Evolutionary conservation across 2,329 filamentous ascomycete species (phyloP).

Genomic region (Fusarium sp.): DNA sequence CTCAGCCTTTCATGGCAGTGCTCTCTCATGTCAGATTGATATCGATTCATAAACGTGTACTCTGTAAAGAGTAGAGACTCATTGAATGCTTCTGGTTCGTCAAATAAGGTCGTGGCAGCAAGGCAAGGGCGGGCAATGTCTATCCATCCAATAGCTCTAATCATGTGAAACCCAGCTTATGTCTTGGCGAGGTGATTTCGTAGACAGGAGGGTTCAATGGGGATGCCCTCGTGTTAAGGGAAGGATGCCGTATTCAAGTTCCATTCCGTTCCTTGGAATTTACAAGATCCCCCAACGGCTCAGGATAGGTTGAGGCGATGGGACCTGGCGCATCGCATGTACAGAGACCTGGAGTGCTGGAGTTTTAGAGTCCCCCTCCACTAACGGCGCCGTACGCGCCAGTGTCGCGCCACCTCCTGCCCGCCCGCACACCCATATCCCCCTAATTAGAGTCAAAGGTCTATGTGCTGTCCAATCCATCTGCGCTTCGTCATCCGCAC

Average conservation of each 20-base stretch:
- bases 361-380: constrained; percentile 7
- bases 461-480: constrained; percentile 14
- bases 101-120: neutral
- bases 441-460: constrained; percentile 32
- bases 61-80: neutral
- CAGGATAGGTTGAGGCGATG: neutral
- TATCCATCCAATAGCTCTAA: neutral
- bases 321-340: neutral
- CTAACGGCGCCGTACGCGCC: neutral
- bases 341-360: neutral
- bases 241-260: neutral
- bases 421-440: constrained; percentile 5
- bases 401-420: constrained; percentile 25
- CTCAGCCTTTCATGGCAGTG: too few relatives aligned
- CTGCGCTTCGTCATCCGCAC: constrained; percentile 33
- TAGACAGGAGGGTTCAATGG: neutral
- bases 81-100: neutral
- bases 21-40: neutral
- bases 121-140: neutral
- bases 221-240: neutral
- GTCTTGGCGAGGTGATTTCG: neutral
- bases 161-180: neutral
- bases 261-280: neutral
- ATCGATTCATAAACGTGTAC: neutral
- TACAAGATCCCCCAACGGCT: neutral